A percentile compares a stretch with the other conserved stretches of the same genome.
These are phyloP conservation scores for Bocquillonia castaneifolia DNA, from an alignment of 441 rosid genomes.

Conservation along the genomic window DNA sequence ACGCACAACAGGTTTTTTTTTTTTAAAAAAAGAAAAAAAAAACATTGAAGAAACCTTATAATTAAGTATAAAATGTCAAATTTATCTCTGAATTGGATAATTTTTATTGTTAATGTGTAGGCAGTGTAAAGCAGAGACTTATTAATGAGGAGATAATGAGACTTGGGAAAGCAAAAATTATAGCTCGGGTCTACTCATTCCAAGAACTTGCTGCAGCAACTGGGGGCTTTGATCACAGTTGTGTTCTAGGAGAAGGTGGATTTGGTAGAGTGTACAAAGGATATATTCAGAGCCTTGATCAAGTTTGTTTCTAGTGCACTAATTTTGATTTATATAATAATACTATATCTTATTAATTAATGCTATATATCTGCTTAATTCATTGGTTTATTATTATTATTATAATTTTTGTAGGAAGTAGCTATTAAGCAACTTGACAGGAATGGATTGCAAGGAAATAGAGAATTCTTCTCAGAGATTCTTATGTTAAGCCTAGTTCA, in stretches of 20 bases:
- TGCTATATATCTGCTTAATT: slow-evolving; percentile 1
- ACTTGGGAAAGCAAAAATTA: slow-evolving; percentile 56
- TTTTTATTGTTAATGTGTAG: slow-evolving; percentile 26
- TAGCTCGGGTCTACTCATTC: slow-evolving; percentile 50
- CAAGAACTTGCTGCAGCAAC: slow-evolving; percentile 62
- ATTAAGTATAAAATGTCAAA: background rate
- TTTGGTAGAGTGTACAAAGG: slow-evolving; percentile 86
- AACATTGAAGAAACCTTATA: no score
- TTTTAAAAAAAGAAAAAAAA: no score
- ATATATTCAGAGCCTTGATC: slow-evolving; percentile 33
- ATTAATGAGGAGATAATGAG: slow-evolving; percentile 54
- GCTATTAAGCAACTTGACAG: slow-evolving; percentile 87
- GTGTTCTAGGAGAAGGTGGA: slow-evolving; percentile 85
- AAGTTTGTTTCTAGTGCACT: slow-evolving; percentile 24
- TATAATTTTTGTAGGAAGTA: slow-evolving; percentile 39
- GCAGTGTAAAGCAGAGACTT: slow-evolving; percentile 54
- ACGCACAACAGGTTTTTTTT: slow-evolving; percentile 17
- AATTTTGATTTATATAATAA: background rate
- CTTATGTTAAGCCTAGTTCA: slow-evolving; percentile 70
- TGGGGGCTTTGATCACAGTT: slow-evolving; percentile 44
- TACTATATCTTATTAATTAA: background rate
- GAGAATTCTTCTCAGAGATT: slow-evolving; percentile 82
- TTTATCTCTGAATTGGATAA: background rate
- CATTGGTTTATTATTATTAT: no score
- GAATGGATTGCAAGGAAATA: slow-evolving; percentile 79